Evolutionary conservation across 1,139 yeast species (phyloP).

Genomic region (Pneumocystis canis): DNA sequence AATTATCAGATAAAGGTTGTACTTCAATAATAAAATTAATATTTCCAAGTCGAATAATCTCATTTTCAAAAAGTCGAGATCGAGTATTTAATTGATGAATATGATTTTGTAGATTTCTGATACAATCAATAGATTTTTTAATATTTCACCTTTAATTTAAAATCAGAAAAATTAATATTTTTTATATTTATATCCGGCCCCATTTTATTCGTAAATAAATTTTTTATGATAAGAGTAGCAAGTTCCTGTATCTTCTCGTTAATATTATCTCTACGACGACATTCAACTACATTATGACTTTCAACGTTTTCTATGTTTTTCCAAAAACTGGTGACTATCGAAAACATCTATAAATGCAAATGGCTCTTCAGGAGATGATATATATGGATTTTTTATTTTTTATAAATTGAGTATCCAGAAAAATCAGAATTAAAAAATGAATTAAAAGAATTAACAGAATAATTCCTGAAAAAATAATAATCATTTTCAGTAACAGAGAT

Average conservation of each 20-base stretch:
- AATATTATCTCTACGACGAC: constrained; percentile 74
- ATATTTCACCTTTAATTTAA: constrained; percentile 80
- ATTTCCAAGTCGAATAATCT: neutral
- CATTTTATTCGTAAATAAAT: constrained; percentile 30
- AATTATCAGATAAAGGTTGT: neutral
- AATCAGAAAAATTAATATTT: constrained; percentile 10
- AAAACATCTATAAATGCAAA: neutral
- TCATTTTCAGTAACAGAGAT: neutral
- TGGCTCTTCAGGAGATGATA: neutral
- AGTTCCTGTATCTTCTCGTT: constrained; percentile 80
- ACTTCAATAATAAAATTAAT: neutral
- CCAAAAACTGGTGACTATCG: neutral
- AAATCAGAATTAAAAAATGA: neutral
- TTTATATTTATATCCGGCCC: constrained; percentile 5
- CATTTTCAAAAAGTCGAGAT: constrained; percentile 18
- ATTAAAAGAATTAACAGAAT: neutral
- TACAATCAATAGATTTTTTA: constrained; percentile 75
- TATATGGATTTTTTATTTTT: neutral
- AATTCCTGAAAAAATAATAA: neutral
- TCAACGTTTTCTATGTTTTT: neutral
- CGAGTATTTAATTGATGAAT: constrained; percentile 43
- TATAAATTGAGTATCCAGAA: neutral
- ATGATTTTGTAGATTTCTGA: constrained; percentile 53
- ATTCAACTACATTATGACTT: constrained; percentile 27
- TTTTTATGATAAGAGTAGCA: constrained; percentile 50